Base-by-base conservation (phyloP, 2,329 filamentous ascomycete genomes). In the Escovopsis sp. region DNA sequence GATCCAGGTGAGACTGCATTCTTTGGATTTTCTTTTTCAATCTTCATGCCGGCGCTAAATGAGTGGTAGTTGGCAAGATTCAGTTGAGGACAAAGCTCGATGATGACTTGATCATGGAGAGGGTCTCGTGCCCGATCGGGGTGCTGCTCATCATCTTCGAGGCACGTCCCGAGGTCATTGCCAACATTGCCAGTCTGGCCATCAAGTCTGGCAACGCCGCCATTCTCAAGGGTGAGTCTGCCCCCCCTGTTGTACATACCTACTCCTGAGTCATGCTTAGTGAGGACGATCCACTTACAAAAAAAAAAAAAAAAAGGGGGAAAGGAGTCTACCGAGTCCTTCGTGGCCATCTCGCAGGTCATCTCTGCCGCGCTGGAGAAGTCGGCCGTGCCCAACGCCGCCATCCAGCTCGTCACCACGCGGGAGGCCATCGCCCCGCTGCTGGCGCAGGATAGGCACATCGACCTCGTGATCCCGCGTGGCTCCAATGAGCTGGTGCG, bases 81-180 rank as follows among this genome's bases (percentile, higher is more conserved):
- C 88, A 85, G 35, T 69, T 94, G 55, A 78, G 82, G 48, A 96
- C 87, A 37, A 75, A 80, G 44, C 73, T 98, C 10, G 91, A 96
- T 60, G 83, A 95, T 52, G 82, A 80, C 42, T 73, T 98, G 42
- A 72, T 81, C 41, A 73, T 98, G 46, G 86, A 94, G 58, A 80
- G 88, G 48, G 83, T 94, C 38, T 87, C 85, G 35, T 94, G 86
- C 59, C 91, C 91, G 6, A 96, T 98, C 52, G 91, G 91, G 46
- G 88, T 96, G n/a, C 75, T 98, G 36, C 75, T 98, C 51, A 91
- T 98, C 64, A 96, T 98, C 57, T 98, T 98, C 58, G 91, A 98
- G 66, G 91, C 91, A 33, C 82, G 91, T 7, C 91, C 91, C 6
- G 91, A 98, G 65, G 91, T 98, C 50, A 95, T 98, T 57, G 91